phyloP scores from a whole-genome alignment of 352 stramenopile genomes.

The Phytophthora litchii region DNA sequence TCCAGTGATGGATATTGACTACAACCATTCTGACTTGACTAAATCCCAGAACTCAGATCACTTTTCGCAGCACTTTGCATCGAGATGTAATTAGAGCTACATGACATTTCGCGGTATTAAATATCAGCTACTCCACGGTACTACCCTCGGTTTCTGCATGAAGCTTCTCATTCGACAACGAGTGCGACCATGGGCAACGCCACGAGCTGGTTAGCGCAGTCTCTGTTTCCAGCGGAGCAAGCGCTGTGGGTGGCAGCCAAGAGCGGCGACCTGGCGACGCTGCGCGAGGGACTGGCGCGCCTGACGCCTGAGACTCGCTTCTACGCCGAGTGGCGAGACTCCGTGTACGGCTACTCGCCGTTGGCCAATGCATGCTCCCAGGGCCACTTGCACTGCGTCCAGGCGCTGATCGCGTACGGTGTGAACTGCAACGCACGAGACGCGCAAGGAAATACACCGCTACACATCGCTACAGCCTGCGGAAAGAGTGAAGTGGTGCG shows the following conservation, averaged over 20 bases:
- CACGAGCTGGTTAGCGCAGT: slow-evolving; percentile 76
- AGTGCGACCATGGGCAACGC: slow-evolving; percentile 65
- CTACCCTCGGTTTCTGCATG: neutral
- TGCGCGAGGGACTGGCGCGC: slow-evolving; percentile 55
- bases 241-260: slow-evolving; percentile 79
- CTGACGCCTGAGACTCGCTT: slow-evolving; percentile 64
- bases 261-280: slow-evolving; percentile 56
- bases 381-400: slow-evolving; percentile 69
- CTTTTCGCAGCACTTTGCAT: no score
- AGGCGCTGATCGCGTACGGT: slow-evolving; percentile 56
- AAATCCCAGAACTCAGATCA: neutral
- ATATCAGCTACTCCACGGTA: slow-evolving; percentile 1
- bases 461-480: slow-evolving; percentile 65
- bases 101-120: no score
- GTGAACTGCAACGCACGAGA: slow-evolving; percentile 69
- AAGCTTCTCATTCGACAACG: slow-evolving; percentile 15
- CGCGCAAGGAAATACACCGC: slow-evolving; percentile 60
- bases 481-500: slow-evolving; percentile 76
- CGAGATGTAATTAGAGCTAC: no score
- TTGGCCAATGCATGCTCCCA: slow-evolving; percentile 64
- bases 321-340: slow-evolving; percentile 78
- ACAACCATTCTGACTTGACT: slow-evolving; percentile 23
- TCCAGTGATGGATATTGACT: slow-evolving; percentile 20
- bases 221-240: slow-evolving; percentile 76
- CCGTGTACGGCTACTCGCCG: slow-evolving; percentile 65